Evolutionary conservation across 331 rosid species (phyloP), one percentile per base, ranked within the genome.

Genomic region (Arachis monticola): DNA sequence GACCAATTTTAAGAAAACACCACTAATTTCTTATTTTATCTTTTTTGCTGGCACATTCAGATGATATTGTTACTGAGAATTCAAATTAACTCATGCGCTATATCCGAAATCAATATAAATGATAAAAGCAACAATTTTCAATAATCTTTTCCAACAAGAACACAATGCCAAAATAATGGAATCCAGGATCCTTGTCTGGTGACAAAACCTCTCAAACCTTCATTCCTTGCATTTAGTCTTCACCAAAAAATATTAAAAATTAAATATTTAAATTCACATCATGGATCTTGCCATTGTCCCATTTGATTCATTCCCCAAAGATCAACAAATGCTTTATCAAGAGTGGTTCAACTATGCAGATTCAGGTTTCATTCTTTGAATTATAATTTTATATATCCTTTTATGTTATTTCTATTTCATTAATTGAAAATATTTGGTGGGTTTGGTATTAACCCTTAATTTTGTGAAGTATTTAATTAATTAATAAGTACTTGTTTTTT

Each of bases 261-360:
- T 59, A 11, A 8, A 30, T 48, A 30, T 67, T 59, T 50, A 1
- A 53, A 6, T 74, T 63, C 55, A 31, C 22, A 50, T 31, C 2
- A 90, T 94, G 99, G 97, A 92, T 75, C 81, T 94, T 81, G 87
- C 46, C 52, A 72, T 91, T 1, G 46, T 69, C 22, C 85, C 93
- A 52, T 50, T 71, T 5, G 66, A 60, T 70, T 78, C 92, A 3
- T 81, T 84, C 78, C 88, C 92, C 50, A 85, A 83, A 72, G 97
- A 88, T 60, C 79, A 84, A 61, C 89, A 85, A 59, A 53, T 50
- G 58, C 67, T 88, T 70, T 94, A 90, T n/a, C 89, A 76, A 78
- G 92, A 90, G 72, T 94, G 99, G 99, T 94, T 94, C 77, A 81
- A 67, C 72, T 86, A 51, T 79, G 99, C 91, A 9, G 99, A 94